Evolutionary conservation across 1,284 basidiomycete species (phyloP).

Genomic region (Xerocomus minutiporus): DNA sequence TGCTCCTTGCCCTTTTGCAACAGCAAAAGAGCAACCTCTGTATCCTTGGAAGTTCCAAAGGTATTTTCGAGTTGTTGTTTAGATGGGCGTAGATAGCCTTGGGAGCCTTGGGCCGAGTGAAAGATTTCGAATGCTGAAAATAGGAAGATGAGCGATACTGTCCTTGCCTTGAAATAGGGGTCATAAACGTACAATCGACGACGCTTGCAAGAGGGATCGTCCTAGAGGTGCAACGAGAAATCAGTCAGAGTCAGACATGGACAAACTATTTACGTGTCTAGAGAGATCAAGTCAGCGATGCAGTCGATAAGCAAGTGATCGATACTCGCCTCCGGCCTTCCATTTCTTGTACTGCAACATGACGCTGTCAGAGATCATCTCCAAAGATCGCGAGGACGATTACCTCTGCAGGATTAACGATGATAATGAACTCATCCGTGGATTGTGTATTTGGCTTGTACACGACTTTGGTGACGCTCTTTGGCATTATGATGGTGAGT

Average conservation of each 20-base stretch:
- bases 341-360: conserved; percentile 64
- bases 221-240: conserved; percentile 33
- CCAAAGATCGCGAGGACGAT: conserved; percentile 13
- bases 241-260: conserved; percentile 16
- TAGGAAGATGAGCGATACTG: conserved; percentile 2
- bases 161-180: neutral
- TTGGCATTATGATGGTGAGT: conserved; percentile 40
- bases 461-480: conserved; percentile 59
- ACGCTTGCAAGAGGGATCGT: conserved; percentile 64
- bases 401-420: conserved; percentile 68
- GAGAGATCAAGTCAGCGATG: conserved; percentile 23
- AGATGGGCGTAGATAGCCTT: conserved; percentile 67
- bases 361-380: conserved; percentile 12
- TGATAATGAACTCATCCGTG: conserved; percentile 65
- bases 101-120: conserved; percentile 63
- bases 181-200: conserved; percentile 61
- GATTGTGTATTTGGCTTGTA: conserved; percentile 71
- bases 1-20: conserved; percentile 61
- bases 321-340: conserved; percentile 65
- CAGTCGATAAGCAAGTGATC: conserved; percentile 16
- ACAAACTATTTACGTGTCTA: conserved; percentile 59
- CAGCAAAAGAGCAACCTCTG: conserved; percentile 56
- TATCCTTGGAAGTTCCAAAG: conserved; percentile 63
- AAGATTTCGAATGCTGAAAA: conserved; percentile 46
- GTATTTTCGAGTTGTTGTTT: conserved; percentile 71